Base-by-base conservation (phyloP, 2,329 filamentous ascomycete genomes). In the Hymenoscyphus infarciens region DNA sequence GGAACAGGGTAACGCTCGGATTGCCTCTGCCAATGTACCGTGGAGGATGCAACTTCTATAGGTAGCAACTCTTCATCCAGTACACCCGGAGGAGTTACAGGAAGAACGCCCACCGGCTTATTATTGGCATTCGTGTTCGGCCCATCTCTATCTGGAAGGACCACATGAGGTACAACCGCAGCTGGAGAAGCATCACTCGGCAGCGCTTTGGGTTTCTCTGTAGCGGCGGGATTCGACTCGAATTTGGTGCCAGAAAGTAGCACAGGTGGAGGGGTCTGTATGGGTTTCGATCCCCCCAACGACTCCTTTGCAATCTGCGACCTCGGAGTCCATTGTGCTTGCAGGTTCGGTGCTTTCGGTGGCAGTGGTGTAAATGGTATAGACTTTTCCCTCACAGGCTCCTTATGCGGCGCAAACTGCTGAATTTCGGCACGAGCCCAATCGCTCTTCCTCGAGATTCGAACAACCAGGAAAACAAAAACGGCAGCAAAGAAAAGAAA, bases 1-100 rank as follows among this genome's bases (percentile, higher is more conserved):
- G 87, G 80, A 2, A 98, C 77, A 0, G 95, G 93, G 76, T 90
- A 98, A 72, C 89, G 82, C 74, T 96, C 92, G 2, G 81, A 78
- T 66, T 85, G 82, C 74, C 88, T 91, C 61, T 78, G 78, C 94
- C 94, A 98, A 71, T 92, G 88, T 33, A 87, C 77, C 67, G 66
- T 66, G 11, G 68, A 67, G 7, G 67, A 62, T 3, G 57, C 63
- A 5, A 54, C 61, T 39, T 67, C 59, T 13, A 64, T 56, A 19
- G 66, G 66, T 5, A 42, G 33, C 22, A 63, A 31, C 27, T 73
- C 71, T 58, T 72, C 68, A 63, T 69, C 70, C 35, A 38, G 35
- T 38, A 38, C 13, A 29, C 72, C 71, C 57, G 69, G 68, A 42
- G 69, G 71, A n/a, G 61, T 61, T 54, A 71, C 57, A 15, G 70